A percentile compares a stretch with the other conserved stretches of the same genome.
Conservation (phyloP, 495 filamentous ascomycete genomes). For the Penicillium chermesinum region DNA sequence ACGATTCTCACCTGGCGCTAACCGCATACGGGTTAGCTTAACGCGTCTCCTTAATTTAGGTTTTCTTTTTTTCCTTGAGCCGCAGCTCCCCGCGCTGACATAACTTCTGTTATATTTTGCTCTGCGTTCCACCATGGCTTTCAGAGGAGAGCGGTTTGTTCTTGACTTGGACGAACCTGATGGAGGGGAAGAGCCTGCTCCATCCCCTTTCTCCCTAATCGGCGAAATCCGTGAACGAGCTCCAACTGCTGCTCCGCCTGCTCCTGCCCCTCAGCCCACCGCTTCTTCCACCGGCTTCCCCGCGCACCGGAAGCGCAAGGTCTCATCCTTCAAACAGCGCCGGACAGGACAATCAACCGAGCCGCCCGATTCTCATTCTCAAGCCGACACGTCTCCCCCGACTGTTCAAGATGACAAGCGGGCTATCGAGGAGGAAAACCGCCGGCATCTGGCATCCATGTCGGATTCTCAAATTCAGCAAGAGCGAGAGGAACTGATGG, state of each 20-base stretch:
- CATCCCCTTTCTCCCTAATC: slow-evolving; percentile 49
- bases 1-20: slow-evolving; percentile 6
- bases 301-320: slow-evolving; percentile 69
- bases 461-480: slow-evolving; percentile 71
- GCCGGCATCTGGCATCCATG: slow-evolving; percentile 69
- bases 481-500: slow-evolving; percentile 69
- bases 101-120: slow-evolving; percentile 21
- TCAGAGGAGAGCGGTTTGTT: slow-evolving; percentile 58
- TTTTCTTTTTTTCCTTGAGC: slow-evolving; percentile 33
- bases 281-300: slow-evolving; percentile 72
- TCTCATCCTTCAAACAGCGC: slow-evolving; percentile 75
- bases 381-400: neutral
- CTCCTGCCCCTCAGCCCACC: slow-evolving; percentile 48
- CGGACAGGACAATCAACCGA: slow-evolving; percentile 27
- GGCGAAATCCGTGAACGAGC: slow-evolving; percentile 73
- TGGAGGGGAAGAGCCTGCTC: slow-evolving; percentile 15
- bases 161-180: slow-evolving; percentile 47
- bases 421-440: slow-evolving; percentile 78
- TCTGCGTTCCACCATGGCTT: slow-evolving; percentile 42
- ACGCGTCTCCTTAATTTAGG: slow-evolving; percentile 26
- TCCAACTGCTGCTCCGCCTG: slow-evolving; percentile 51
- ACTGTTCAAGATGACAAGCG: slow-evolving; percentile 48
- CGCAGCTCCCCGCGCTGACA: slow-evolving; percentile 32
- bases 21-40: slow-evolving; percentile 9
- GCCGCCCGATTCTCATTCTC: neutral